Conservation (phyloP, 106 monocot species). For the Iris macrosiphon region DNA sequence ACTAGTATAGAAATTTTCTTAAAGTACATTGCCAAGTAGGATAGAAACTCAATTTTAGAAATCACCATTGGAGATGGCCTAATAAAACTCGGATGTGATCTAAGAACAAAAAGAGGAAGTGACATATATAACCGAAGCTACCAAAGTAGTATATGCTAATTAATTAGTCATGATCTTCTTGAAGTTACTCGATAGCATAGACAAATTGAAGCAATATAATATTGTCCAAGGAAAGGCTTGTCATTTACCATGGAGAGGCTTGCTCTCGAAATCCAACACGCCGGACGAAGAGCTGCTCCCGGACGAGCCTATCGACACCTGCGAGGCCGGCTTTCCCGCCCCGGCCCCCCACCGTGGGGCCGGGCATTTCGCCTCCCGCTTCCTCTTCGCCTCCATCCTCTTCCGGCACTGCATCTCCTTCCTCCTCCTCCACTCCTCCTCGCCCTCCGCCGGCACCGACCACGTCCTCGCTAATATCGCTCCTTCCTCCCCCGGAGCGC, state of each 20-base stretch:
- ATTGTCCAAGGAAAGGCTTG: no score
- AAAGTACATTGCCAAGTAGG: no score
- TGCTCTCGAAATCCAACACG: constrained; percentile 22
- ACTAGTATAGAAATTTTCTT: no score
- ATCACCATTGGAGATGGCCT: no score
- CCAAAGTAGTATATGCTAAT: no score
- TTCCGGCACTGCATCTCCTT: constrained; percentile 45
- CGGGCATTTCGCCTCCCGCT: constrained; percentile 28
- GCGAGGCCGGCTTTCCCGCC: constrained; percentile 5
- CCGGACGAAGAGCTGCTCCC: constrained; percentile 27
- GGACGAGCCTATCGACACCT: constrained; percentile 28
- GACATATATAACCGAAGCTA: no score
- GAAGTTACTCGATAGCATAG: no score
- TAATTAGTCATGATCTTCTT: no score
- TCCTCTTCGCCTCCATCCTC: constrained; percentile 42
- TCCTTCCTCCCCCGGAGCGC: not conserved
- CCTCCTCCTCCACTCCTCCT: constrained; percentile 44
- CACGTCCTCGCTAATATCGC: constrained; percentile 22
- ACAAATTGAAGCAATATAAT: not conserved
- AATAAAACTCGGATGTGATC: no score
- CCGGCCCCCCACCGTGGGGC: not conserved
- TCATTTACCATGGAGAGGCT: constrained; percentile 17
- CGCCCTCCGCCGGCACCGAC: constrained; percentile 34
- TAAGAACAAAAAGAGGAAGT: no score
- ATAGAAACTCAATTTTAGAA: no score